These are phyloP conservation scores for Rhodotorula sp. DNA, from an alignment of 1,284 basidiomycete species.

Conservation along the genomic window DNA sequence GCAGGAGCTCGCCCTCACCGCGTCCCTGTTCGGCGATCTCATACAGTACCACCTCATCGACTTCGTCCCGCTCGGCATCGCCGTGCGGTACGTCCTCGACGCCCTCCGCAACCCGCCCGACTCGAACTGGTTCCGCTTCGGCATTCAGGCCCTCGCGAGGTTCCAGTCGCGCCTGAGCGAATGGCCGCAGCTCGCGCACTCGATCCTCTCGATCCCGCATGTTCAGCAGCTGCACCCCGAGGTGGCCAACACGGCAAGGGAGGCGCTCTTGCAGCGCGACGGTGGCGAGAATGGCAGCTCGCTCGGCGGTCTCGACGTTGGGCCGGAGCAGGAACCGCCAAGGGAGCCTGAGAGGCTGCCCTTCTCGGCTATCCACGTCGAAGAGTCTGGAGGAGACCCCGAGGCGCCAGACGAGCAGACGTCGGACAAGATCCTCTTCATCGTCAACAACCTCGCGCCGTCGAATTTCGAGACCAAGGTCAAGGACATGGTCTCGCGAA, in stretches of 20 bases:
- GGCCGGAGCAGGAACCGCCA: conserved; percentile 8
- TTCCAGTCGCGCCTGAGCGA: conserved; percentile 86
- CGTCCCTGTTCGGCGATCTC: conserved; percentile 91
- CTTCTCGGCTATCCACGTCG: conserved; percentile 65
- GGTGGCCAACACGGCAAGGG: conserved; percentile 69
- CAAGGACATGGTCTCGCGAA: conserved; percentile 74
- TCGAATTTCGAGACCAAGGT: conserved; percentile 88
- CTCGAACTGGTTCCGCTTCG: conserved; percentile 93
- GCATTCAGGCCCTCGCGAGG: conserved; percentile 81
- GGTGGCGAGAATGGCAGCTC: conserved; percentile 37
- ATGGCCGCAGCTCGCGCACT: conserved; percentile 91
- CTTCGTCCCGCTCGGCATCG: conserved; percentile 92
- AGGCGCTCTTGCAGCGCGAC: conserved; percentile 57
- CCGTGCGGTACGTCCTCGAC: conserved; percentile 94
- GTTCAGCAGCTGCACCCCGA: conserved; percentile 84
- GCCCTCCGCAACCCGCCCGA: conserved; percentile 85
- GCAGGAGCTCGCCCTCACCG: conserved; percentile 93
- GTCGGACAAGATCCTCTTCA: conserved; percentile 94
- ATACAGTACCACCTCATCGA: conserved; percentile 94
- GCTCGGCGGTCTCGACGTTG: conserved; percentile 8
- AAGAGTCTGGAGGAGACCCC: conserved; percentile 52
- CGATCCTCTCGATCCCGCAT: conserved; percentile 81
- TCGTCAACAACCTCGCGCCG: conserved; percentile 95
- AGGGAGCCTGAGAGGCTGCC: conserved; percentile 51
- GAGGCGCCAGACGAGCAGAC: conserved; percentile 75